phyloP scores from a whole-genome alignment of 2,329 filamentous ascomycete species.

The Coniochaeta hoffmannii region DNA sequence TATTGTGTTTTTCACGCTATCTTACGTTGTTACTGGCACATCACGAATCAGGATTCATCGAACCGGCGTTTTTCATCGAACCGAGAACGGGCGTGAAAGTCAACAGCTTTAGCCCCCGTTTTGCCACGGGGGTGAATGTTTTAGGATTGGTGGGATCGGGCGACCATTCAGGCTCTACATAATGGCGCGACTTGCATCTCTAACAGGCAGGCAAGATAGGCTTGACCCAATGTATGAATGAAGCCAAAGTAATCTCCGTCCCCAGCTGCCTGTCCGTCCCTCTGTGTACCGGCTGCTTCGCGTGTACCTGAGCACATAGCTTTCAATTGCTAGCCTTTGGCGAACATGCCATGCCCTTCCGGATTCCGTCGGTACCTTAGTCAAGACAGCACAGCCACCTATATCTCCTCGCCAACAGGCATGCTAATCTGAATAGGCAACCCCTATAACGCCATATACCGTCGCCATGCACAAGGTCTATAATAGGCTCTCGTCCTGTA shows the following conservation, averaged over 20 bases:
- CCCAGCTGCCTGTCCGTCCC: neutral
- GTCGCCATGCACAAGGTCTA: neutral
- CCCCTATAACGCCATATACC: neutral
- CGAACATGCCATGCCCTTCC: too few species aligned
- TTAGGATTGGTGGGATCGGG: neutral
- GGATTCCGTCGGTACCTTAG: too few species aligned
- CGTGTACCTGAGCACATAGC: too few species aligned
- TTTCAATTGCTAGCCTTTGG: too few species aligned
- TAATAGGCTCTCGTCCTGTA: neutral
- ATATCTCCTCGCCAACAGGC: neutral
- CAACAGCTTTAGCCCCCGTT: neutral
- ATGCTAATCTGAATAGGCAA: neutral
- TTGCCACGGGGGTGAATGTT: too few species aligned
- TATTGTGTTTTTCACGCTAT: neutral
- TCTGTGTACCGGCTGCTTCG: neutral
- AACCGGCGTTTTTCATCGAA: neutral
- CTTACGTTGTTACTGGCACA: neutral
- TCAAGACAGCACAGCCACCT: neutral
- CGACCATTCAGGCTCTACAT: neutral
- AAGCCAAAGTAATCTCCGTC: neutral
- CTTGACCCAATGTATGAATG: neutral
- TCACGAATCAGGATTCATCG: conserved; percentile 1
- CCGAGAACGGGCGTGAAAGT: neutral
- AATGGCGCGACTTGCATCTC: neutral
- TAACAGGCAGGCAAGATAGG: neutral